Base-by-base conservation (phyloP, 2,329 filamentous ascomycete species). In the Tolypocladium sp. region DNA sequence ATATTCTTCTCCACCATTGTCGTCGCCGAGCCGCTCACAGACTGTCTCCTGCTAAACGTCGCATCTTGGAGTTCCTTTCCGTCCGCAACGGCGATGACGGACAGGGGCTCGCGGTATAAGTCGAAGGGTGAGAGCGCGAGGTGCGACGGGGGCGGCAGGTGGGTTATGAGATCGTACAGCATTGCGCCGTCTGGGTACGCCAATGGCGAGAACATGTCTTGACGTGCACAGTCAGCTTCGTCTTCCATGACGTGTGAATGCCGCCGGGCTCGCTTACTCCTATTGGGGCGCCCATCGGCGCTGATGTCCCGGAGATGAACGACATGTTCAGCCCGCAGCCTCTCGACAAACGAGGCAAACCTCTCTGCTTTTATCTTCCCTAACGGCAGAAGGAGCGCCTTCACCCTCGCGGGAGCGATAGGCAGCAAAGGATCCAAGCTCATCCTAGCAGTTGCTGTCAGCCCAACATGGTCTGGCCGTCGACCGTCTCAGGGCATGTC, bases 201-300 rank as follows among this genome's bases (percentile, higher is more conserved):
- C 68, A 94, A 78, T 46, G 93, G 93, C 60, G 91, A 96, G 75
- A 97, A 97, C 87, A 94, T 92, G 74, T 91, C 92, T 96, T 57
- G 40, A 25, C 57, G 40, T 57, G 55, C 51, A 30, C 27, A 41
- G 61, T 71, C 62, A 71, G 64, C 59, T 44, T 59, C 56, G 10
- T 12, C 13, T 30, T 56, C 4, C 20, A 57, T 51, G 7, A 4
- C 35, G 41, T 30, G 44, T 22, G 63, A 58, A 22, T 35, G 52
- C 42, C 52, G 49, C 38, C 46, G 54, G 57, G 59, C 55, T 57
- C 53, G 57, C 70, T 67, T 87, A 93, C 91, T 96, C 80, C 90
- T 87, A 73, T 95, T 90, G 59, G 91, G 89, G 66, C 90, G 85
- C 71, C 84, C 81, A 82, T 96, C 91, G 69, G 91, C 86, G 72